Base-by-base conservation (phyloP, 2,329 filamentous ascomycete genomes). In the Hypomyces rosellus region DNA sequence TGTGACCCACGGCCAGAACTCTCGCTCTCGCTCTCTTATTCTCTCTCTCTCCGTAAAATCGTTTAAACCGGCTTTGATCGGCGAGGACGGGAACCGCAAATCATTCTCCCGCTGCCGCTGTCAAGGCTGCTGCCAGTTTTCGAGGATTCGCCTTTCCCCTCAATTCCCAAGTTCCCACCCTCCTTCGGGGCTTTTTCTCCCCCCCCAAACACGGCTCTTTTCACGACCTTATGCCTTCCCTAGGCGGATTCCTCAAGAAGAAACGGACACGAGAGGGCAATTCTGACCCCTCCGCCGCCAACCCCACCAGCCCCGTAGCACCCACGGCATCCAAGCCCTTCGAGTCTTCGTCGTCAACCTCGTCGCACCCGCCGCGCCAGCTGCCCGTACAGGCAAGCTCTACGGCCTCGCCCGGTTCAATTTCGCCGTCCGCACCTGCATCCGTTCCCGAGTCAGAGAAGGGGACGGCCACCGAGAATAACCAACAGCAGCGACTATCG, bases 191-290 rank as follows among this genome's bases (percentile, higher is more conserved):
- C 45, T 43, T 52, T 47, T 47, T 46, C 22, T 41, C 34, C 14
- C 33, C 25, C 39, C 37, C 18, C 34, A 18, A 42, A 37, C 33
- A 40, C 50, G 40, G 44, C 48, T 33, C 48, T 49, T 43, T 47
- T 43, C 40, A 46, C 54, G 49, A 50, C 55, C 69, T 64, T 65
- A 97, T 99, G 93, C 93, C 91, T 84, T 88, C 82, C 71, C 82
- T 96, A 77, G 89, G 89, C 77, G 88, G 89, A 72, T 90, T 96
- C 68, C 83, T 97, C 69, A 96, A 96, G 82, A 97, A 96, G 82
- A 96, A 95, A 81, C 86, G 90, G 82, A 95, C 90, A 74, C 95
- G 90, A 82, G 90, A 96, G 76, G 87, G 84, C 66, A 81, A 84
- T 67, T 77, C 81, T 67, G 84, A 88, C 68, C 79, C 78, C 61